Percentiles rank a stretch among this genome's conserved stretches.
These are phyloP conservation scores for Trichoderma guizhouense DNA, from an alignment of 2,329 filamentous ascomycete species.

Conservation along the genomic window DNA sequence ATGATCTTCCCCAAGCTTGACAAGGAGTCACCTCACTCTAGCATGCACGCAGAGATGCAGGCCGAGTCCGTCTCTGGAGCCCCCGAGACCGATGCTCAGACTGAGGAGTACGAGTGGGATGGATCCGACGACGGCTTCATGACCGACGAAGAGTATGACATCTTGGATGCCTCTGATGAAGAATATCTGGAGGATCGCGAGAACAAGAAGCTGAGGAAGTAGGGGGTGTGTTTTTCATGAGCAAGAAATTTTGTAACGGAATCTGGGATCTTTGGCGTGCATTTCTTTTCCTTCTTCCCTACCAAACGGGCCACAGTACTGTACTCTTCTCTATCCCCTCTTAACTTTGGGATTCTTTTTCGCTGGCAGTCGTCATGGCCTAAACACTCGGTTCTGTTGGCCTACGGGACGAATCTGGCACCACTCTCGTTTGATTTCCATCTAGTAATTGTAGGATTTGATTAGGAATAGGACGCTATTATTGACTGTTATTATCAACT, in stretches of 20 bases:
- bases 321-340: conserved; percentile 2
- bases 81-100: conserved; percentile 25
- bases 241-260: conserved; percentile 9
- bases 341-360: not conserved
- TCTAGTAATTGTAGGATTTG: conserved; percentile 13
- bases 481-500: conserved; percentile 1
- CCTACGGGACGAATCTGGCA: not conserved
- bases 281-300: not conserved
- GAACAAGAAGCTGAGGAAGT: conserved; percentile 40
- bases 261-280: conserved; percentile 13
- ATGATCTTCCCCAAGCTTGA: conserved; percentile 98
- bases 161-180: conserved; percentile 90
- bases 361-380: not conserved
- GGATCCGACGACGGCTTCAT: conserved; percentile 73
- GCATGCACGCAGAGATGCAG: conserved; percentile 65
- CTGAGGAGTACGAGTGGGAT: conserved; percentile 60
- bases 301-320: conserved; percentile 9
- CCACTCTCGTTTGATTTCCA: conserved; percentile 16
- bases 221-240: conserved; percentile 18
- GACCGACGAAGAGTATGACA: conserved; percentile 98
- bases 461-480: conserved; percentile 11
- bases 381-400: not conserved
- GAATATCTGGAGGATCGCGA: conserved; percentile 64
- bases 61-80: conserved; percentile 27
- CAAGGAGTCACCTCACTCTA: conserved; percentile 83